These are phyloP conservation scores for Diaporthe humulicola DNA, from an alignment of 2,329 filamentous ascomycete genomes.

Conservation along the genomic window DNA sequence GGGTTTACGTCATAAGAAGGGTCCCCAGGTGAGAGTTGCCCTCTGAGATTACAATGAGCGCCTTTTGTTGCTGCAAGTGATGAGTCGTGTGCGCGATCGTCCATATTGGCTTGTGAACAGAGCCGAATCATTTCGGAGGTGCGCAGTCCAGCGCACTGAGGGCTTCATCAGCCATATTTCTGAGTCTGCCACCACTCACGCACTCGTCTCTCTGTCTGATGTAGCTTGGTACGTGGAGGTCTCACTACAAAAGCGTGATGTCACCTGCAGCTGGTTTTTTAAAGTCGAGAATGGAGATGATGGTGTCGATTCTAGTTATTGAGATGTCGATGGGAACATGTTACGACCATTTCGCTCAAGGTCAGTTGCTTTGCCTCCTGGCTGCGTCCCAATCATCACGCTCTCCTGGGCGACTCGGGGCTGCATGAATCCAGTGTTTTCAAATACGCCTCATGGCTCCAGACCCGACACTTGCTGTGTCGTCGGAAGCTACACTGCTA, in stretches of 20 bases:
- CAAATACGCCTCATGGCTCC: not conserved
- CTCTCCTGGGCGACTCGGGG: not conserved
- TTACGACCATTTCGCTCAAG: not conserved
- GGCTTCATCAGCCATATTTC: not conserved
- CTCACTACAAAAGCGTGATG: not conserved
- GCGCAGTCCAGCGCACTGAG: not conserved
- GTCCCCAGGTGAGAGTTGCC: constrained; percentile 7
- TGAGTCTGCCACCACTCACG: not conserved
- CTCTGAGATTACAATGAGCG: not conserved
- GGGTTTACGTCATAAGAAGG: constrained; percentile 35
- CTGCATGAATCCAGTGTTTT: not conserved
- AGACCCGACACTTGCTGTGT: not conserved
- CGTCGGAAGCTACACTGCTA: too few species aligned
- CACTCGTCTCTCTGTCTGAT: not conserved
- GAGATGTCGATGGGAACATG: not conserved
- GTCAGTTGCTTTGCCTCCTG: not conserved
- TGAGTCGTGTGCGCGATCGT: not conserved
- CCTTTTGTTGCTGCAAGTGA: not conserved
- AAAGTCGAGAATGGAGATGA: not conserved
- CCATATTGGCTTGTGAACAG: not conserved
- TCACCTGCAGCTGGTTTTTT: not conserved
- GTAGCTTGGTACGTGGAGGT: not conserved
- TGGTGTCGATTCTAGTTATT: not conserved
- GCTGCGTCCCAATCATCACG: not conserved
- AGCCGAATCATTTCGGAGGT: not conserved